A percentile compares a stretch with the other conserved stretches of the same genome.
phyloP scores from a whole-genome alignment of 2,329 filamentous ascomycete species.

The Trichoderma guizhouense region DNA sequence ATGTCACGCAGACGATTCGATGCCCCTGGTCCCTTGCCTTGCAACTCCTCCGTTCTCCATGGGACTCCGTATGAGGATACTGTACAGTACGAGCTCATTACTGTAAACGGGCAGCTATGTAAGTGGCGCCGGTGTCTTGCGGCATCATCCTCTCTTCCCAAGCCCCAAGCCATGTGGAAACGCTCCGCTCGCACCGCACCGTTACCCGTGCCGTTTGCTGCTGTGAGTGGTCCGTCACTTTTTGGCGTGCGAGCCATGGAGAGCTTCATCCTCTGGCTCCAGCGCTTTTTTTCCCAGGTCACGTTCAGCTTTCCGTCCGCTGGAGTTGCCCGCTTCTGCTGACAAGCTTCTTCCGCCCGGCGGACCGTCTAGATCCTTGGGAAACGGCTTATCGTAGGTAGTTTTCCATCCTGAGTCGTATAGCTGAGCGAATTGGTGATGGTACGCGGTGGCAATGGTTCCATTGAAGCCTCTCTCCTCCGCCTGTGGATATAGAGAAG shows the following conservation, averaged over 20 bases:
- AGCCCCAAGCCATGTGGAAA: slow-evolving; percentile 13
- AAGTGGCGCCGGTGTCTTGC: background rate
- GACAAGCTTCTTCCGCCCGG: background rate
- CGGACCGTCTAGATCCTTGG: background rate
- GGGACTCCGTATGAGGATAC: background rate
- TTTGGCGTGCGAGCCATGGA: background rate
- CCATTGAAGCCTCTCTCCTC: background rate
- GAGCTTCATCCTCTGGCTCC: background rate
- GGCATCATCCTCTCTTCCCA: background rate
- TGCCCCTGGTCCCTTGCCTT: background rate
- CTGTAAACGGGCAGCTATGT: background rate
- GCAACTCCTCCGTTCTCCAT: background rate
- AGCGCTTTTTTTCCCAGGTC: background rate
- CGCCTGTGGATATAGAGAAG: background rate
- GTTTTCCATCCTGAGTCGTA: background rate
- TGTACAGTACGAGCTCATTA: background rate
- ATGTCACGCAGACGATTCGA: background rate
- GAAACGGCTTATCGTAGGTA: background rate
- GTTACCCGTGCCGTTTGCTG: slow-evolving; percentile 17
- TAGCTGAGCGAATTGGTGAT: background rate
- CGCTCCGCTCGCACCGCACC: slow-evolving; percentile 20
- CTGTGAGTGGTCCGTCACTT: slow-evolving; percentile 2
- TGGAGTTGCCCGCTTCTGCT: slow-evolving; percentile 13
- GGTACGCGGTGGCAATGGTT: background rate
- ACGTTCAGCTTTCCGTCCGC: background rate